Evolutionary conservation across 768 basidiomycete genomes (phyloP).

Genomic region (Boletus edulis): DNA sequence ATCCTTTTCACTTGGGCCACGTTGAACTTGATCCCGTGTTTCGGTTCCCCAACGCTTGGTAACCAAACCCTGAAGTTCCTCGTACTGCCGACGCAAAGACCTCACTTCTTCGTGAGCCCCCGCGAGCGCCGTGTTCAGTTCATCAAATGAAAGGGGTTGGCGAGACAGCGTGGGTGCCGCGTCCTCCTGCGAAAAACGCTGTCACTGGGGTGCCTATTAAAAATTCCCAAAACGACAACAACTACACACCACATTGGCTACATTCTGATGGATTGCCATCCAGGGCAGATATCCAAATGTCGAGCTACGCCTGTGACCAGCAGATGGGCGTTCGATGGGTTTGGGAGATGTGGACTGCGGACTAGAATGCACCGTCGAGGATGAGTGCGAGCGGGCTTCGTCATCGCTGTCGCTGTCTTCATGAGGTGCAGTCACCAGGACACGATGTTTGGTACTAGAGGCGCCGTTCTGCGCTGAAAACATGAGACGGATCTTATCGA

Average conservation of each 20-base stretch:
- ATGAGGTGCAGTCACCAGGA: not conserved
- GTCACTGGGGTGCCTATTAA: not conserved
- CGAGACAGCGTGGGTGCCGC: not conserved
- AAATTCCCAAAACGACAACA: not conserved
- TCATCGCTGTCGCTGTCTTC: conserved; percentile 21
- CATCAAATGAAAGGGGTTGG: conserved; percentile 23
- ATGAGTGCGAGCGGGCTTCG: conserved; percentile 5
- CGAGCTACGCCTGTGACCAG: conserved; percentile 21
- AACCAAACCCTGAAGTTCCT: conserved; percentile 20
- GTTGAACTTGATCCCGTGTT: not conserved
- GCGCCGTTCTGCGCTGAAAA: conserved; percentile 18
- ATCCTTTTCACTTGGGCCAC: not conserved
- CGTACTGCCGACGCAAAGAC: conserved; percentile 26
- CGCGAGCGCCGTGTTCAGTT: conserved; percentile 24
- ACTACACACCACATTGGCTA: conserved; percentile 7
- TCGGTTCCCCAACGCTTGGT: conserved; percentile 10
- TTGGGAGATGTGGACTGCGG: conserved; percentile 17
- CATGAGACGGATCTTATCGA: conserved; percentile 30
- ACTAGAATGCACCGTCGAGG: conserved; percentile 10
- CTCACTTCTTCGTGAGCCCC: conserved; percentile 24
- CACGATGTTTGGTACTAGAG: not conserved
- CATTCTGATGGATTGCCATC: conserved; percentile 8
- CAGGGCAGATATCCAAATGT: conserved; percentile 22
- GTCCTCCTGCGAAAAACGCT: conserved; percentile 7
- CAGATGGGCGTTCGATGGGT: not conserved